phyloP scores from a whole-genome alignment of 768 basidiomycete genomes.

The Coprinellus aureogranulatus region DNA sequence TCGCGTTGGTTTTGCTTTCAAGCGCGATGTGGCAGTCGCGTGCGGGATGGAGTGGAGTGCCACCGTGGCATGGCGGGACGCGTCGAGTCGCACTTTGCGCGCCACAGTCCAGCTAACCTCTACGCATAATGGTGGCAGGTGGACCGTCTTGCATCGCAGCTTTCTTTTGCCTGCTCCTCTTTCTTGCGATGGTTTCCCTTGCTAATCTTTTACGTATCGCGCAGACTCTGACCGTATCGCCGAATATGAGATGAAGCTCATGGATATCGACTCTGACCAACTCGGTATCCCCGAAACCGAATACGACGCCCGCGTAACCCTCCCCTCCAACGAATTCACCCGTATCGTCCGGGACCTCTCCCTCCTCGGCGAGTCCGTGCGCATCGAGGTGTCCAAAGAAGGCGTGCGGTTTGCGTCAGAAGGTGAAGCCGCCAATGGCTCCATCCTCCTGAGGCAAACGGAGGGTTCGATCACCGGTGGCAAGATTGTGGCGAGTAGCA shows the following conservation, averaged over 20 bases:
- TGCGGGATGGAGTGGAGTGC: not conserved
- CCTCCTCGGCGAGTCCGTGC: constrained; percentile 87
- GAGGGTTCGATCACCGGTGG: constrained; percentile 47
- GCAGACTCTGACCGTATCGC: constrained; percentile 89
- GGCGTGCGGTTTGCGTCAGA: constrained; percentile 91
- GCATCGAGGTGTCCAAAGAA: constrained; percentile 94
- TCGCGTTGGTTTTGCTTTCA: constrained; percentile 13
- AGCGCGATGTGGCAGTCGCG: too few relatives aligned
- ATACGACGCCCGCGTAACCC: constrained; percentile 88
- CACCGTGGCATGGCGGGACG: not conserved
- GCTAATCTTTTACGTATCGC: not conserved
- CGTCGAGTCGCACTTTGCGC: too few relatives aligned
- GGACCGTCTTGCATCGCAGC: not conserved
- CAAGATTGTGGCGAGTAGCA: constrained; percentile 36
- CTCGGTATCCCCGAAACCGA: constrained; percentile 96
- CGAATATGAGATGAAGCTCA: constrained; percentile 98
- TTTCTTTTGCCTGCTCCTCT: not conserved
- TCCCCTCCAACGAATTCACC: constrained; percentile 83
- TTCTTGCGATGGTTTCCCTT: not conserved
- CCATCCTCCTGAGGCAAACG: constrained; percentile 75
- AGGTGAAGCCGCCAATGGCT: constrained; percentile 92
- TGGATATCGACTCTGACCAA: constrained; percentile 97
- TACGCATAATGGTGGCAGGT: too few relatives aligned
- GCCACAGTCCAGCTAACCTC: too few relatives aligned
- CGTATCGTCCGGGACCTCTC: constrained; percentile 92